Evolutionary conservation across 805 yeast genomes (phyloP).

Genomic region (Candida dajiaensis): DNA sequence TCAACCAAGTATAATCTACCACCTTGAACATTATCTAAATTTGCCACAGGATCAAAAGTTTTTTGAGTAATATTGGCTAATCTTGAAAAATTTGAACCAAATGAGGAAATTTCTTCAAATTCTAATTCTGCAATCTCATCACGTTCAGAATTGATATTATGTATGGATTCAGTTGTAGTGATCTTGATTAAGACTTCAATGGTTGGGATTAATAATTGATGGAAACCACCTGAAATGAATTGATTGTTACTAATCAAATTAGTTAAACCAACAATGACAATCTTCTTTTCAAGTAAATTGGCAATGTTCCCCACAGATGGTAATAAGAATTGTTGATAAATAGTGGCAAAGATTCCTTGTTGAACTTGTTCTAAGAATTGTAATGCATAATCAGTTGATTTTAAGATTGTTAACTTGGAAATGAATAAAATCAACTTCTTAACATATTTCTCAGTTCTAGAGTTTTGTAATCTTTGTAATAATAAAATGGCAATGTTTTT

Average conservation of each 20-base stretch:
- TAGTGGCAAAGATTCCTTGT: slow-evolving; percentile 47
- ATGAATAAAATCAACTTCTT: slow-evolving; percentile 65
- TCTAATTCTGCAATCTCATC: slow-evolving; percentile 40
- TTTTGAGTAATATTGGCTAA: slow-evolving; percentile 55
- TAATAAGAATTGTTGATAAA: slow-evolving; percentile 33
- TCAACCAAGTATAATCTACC: slow-evolving; percentile 17
- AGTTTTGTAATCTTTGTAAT: slow-evolving; percentile 71
- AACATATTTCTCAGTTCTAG: slow-evolving; percentile 77
- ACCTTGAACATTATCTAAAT: slow-evolving; percentile 12
- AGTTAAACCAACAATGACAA: slow-evolving; percentile 44
- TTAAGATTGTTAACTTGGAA: slow-evolving; percentile 42
- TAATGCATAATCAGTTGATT: slow-evolving; percentile 47
- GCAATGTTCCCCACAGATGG: slow-evolving; percentile 40
- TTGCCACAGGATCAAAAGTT: slow-evolving; percentile 57
- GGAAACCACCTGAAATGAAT: slow-evolving; percentile 35
- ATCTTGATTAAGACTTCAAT: slow-evolving; percentile 38
- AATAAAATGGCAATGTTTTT: slow-evolving; percentile 72
- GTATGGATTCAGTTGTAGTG: slow-evolving; percentile 32
- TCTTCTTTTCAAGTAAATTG: slow-evolving; percentile 50
- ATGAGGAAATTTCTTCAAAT: slow-evolving; percentile 67
- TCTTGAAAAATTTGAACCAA: slow-evolving; percentile 81
- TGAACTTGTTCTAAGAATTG: slow-evolving; percentile 71
- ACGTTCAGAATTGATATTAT: slow-evolving; percentile 25
- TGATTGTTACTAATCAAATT: slow-evolving; percentile 33
- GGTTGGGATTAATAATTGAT: slow-evolving; percentile 35